phyloP scores from a whole-genome alignment of 768 basidiomycete genomes.

The Macrolepiota fuliginosa region DNA sequence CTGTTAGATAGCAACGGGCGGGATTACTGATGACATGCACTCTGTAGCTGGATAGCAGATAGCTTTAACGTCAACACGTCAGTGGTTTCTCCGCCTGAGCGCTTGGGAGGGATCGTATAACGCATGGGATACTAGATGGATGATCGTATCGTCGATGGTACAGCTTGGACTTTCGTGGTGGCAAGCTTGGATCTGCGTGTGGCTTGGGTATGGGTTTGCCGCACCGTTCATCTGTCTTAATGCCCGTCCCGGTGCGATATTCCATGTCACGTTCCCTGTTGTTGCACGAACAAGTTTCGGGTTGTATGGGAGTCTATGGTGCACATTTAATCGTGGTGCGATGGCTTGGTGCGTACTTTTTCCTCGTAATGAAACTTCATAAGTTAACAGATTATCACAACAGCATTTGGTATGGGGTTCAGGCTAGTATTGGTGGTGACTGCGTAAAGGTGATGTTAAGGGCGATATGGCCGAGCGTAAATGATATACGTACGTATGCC shows the following conservation, averaged over 20 bases:
- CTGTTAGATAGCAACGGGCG: not conserved
- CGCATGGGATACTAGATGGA: constrained; percentile 47
- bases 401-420: constrained; percentile 78
- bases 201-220: constrained; percentile 57
- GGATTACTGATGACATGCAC: constrained; percentile 4
- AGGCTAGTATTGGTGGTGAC: constrained; percentile 79
- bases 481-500: constrained; percentile 54
- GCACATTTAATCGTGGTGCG: constrained; percentile 70
- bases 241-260: constrained; percentile 73
- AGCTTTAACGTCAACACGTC: constrained; percentile 78
- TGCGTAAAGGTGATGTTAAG: constrained; percentile 74
- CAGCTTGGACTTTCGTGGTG: constrained; percentile 76
- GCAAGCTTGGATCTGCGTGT: constrained; percentile 83
- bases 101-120: constrained; percentile 7
- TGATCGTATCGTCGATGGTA: constrained; percentile 76
- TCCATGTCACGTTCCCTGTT: constrained; percentile 76
- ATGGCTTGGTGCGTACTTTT: constrained; percentile 60
- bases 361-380: not conserved
- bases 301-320: constrained; percentile 76
- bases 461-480: constrained; percentile 73
- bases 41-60: constrained; percentile 72
- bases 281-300: constrained; percentile 78
- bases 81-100: constrained; percentile 20
- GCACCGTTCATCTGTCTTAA: constrained; percentile 76
- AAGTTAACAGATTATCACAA: not conserved